Evolutionary conservation across 2,329 filamentous ascomycete species (phyloP).

Genomic region (Exophiala aquamarina): DNA sequence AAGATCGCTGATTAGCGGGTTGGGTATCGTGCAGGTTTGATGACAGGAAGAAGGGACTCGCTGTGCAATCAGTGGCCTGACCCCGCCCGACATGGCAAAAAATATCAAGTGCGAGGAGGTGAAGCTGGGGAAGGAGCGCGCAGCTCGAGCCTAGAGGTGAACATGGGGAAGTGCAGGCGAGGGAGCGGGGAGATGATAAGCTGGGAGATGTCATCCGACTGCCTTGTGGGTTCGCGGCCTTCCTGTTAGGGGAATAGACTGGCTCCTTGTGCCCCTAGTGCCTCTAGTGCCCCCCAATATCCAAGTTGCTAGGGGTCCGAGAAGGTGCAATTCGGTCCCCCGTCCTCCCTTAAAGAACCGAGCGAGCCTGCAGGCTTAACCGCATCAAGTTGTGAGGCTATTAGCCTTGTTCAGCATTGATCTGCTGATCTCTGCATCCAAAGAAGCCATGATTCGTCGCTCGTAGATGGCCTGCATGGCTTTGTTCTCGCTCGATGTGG

Average conservation of each 20-base stretch:
- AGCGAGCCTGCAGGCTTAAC: too few species aligned
- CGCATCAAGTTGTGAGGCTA: too few species aligned
- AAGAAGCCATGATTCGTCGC: too few species aligned
- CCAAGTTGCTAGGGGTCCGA: too few species aligned
- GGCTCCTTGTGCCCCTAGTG: too few species aligned
- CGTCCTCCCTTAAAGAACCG: too few species aligned
- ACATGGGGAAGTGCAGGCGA: background rate
- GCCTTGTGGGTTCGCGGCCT: background rate
- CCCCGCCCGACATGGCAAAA: background rate
- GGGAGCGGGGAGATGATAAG: background rate
- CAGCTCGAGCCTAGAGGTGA: background rate
- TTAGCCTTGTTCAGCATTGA: too few species aligned
- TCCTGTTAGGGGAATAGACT: background rate
- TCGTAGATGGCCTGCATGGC: too few species aligned
- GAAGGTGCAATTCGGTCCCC: too few species aligned
- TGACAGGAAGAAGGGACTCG: background rate
- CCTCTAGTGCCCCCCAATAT: too few species aligned
- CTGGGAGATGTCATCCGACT: slow-evolving; percentile 2
- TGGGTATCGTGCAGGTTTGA: background rate
- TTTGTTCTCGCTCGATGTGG: too few species aligned
- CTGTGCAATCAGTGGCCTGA: background rate
- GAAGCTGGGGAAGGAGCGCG: background rate
- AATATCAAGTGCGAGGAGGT: background rate
- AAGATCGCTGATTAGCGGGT: background rate
- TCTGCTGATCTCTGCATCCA: too few species aligned